These are phyloP conservation scores for Hysterium pulicare DNA, from an alignment of 2,329 filamentous ascomycete species.

Conservation along the genomic window DNA sequence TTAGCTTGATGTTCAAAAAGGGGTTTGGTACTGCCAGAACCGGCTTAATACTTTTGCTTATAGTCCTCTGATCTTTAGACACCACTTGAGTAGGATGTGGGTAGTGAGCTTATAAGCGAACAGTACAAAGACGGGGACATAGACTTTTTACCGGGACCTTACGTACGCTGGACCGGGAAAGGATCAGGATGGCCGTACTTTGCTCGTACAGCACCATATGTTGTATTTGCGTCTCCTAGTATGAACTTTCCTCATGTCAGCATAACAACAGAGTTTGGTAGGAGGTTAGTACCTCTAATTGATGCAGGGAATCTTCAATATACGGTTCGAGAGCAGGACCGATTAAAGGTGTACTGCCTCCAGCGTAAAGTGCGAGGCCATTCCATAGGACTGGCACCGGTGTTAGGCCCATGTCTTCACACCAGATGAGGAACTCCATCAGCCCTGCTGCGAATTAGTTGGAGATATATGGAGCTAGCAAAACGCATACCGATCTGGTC, in stretches of 20 bases:
- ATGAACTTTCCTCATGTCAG: no score
- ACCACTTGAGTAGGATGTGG: no score
- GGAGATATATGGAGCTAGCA: no score
- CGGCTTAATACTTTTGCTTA: no score
- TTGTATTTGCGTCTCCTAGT: constrained; percentile 51
- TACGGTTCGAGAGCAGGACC: constrained; percentile 52
- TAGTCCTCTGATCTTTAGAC: no score
- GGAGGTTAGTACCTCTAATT: no score
- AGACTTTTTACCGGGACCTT: constrained; percentile 57
- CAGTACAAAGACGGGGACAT: no score
- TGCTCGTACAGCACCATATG: constrained; percentile 57
- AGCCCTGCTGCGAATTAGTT: no score
- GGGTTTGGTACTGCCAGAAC: no score
- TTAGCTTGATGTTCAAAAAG: no score
- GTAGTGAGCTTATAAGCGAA: no score
- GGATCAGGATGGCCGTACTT: constrained; percentile 60
- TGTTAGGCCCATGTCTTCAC: constrained; percentile 57
- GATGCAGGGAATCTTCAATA: constrained; percentile 59
- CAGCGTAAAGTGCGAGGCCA: constrained; percentile 56
- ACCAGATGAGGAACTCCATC: constrained; percentile 43
- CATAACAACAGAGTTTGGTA: no score
- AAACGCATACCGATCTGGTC: constrained; percentile 59
- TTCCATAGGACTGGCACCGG: constrained; percentile 57
- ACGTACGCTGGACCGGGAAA: constrained; percentile 58
- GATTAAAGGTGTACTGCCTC: constrained; percentile 47